Base-by-base conservation (phyloP, 345 rosid genomes). In the Eucalyptus coolabah region DNA sequence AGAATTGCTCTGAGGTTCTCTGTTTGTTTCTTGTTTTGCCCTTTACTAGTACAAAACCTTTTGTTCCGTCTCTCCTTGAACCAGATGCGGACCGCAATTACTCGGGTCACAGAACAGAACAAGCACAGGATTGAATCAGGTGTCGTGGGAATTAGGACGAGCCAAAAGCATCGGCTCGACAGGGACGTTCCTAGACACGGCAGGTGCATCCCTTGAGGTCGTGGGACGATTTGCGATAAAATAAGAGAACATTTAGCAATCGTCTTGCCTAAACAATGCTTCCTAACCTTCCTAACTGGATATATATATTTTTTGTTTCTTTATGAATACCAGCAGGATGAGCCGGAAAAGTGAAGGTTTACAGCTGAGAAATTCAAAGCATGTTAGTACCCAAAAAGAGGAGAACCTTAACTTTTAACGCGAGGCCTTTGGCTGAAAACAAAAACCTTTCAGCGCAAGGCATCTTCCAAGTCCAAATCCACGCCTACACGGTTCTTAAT, bases 401-500 rank as follows among this genome's bases (percentile, higher is more conserved):
- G 77, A 32, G 8, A 37, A 72, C 26, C 13, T 72, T 37, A 19
- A 72, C 28, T 11, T 37, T 72, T 37, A 72, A 72, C 8, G 8
- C 5, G 14, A 72, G 83, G 45, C 83, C 83, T 72, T 11, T 28
- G 45, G 45, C 83, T 37, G 28, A 37, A 19, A 37, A 72, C 83
- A 72, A 72, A 72, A 72, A 72, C 83, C 83, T 93, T 94, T 89
- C 77, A 90, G 65, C 92, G 96, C 54, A 94, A 90, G 88, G 96
- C 94, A 92, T 98, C 98, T 47, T 95, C 99, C 49, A 98, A 86
- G 42, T 96, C 98, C 83, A 95, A 50, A 16, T 96, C 96, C 88
- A 94, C 28, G 30, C 98, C 99, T 28, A 91, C 89, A 6, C 94
- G 93, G n/a, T 95, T 97, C 92, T 92, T 91, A 18, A 95, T 92